Conservation (phyloP, 352 stramenopile genomes). For the Phytophthora litchii region DNA sequence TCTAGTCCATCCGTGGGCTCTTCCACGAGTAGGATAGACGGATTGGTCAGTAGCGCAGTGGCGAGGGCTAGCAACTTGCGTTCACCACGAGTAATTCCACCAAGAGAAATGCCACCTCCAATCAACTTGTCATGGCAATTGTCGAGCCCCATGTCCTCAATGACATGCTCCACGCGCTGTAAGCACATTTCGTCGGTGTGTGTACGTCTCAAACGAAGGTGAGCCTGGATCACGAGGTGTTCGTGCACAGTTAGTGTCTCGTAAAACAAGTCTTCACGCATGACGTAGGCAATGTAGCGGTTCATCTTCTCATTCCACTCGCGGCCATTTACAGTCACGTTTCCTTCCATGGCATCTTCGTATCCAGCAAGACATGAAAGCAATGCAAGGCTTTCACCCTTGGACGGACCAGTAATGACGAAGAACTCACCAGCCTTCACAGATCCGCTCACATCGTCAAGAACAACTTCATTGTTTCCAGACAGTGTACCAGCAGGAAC, state of each 20-base stretch:
- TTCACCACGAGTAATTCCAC: constrained; percentile 76
- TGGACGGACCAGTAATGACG: constrained; percentile 64
- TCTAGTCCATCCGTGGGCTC: constrained; percentile 79
- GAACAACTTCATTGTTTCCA: constrained; percentile 25
- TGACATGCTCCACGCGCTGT: constrained; percentile 60
- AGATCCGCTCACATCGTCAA: constrained; percentile 52
- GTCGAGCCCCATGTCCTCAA: constrained; percentile 62
- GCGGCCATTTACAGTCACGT: constrained; percentile 68
- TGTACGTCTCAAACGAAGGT: constrained; percentile 71
- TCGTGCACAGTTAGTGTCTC: constrained; percentile 90
- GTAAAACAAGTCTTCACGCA: constrained; percentile 89
- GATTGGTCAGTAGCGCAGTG: constrained; percentile 83
- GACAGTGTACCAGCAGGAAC: not conserved
- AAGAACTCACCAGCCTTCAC: constrained; percentile 54
- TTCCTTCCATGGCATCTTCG: constrained; percentile 81
- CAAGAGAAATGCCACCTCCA: constrained; percentile 48
- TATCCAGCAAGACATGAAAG: constrained; percentile 91
- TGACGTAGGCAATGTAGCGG: constrained; percentile 63
- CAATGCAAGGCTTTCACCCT: constrained; percentile 89
- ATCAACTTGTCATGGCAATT: constrained; percentile 59
- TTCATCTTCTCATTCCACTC: constrained; percentile 46
- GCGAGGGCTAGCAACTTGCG: constrained; percentile 85
- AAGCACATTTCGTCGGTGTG: constrained; percentile 36
- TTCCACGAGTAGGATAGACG: constrained; percentile 86
- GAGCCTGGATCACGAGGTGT: constrained; percentile 87